Evolutionary conservation across 164 flowering plant species (phyloP).

Genomic region (Macadamia integrifolia): DNA sequence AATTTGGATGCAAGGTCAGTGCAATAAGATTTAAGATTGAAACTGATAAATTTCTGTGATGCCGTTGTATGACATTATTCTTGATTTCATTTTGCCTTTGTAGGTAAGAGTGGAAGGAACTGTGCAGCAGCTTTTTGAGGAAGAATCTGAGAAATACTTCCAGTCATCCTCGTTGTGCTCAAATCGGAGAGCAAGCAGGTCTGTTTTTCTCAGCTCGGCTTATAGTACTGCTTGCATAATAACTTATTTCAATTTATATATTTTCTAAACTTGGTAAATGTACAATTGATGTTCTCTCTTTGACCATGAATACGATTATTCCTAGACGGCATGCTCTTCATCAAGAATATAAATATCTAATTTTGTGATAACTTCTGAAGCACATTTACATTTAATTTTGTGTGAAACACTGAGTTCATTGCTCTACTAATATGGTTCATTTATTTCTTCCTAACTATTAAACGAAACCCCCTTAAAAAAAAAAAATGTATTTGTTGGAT

Average conservation of each 20-base stretch:
- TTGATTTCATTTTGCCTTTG: background rate
- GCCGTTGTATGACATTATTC: too few relatives aligned
- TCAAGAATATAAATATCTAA: constrained; percentile 35
- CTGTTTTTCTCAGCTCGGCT: background rate
- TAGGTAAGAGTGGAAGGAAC: constrained; percentile 91
- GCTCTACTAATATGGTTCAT: too few relatives aligned
- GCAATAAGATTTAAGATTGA: too few relatives aligned
- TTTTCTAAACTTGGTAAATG: too few relatives aligned
- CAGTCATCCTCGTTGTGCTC: constrained; percentile 91
- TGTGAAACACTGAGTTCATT: too few relatives aligned
- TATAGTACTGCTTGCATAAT: background rate
- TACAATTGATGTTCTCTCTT: background rate
- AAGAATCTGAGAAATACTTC: constrained; percentile 86
- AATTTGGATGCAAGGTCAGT: too few relatives aligned
- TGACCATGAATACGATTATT: constrained; percentile 42
- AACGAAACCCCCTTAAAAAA: too few relatives aligned
- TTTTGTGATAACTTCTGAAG: too few relatives aligned
- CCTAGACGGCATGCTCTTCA: constrained; percentile 68
- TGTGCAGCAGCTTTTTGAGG: constrained; percentile 72
- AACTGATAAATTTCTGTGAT: too few relatives aligned
- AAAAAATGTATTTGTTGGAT: too few relatives aligned
- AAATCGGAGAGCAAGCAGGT: constrained; percentile 94
- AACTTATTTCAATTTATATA: background rate
- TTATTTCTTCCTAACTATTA: too few relatives aligned
- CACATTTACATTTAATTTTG: too few relatives aligned